phyloP scores from a whole-genome alignment of 176 grass and related monocot genomes.

The Panicum miliaceum region DNA sequence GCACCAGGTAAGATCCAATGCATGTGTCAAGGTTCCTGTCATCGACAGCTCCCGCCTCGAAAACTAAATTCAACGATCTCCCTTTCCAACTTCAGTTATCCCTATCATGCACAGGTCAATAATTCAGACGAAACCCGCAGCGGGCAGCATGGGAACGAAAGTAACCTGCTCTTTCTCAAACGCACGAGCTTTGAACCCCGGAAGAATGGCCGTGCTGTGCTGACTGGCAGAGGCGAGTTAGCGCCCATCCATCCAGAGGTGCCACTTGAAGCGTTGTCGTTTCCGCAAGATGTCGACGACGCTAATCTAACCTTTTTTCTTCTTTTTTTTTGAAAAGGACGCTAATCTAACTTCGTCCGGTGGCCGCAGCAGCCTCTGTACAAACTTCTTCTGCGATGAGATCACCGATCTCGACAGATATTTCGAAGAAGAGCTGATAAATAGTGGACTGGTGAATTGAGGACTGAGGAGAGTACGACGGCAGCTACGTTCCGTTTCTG shows the following conservation, averaged over 20 bases:
- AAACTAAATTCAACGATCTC: not conserved
- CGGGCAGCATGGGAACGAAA: not conserved
- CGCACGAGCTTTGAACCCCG: conserved; percentile 1
- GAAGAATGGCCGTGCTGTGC: not conserved
- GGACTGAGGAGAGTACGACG: not conserved
- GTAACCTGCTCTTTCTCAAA: not conserved
- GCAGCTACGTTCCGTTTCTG: not conserved
- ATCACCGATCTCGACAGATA: conserved; percentile 3
- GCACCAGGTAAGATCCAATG: not conserved
- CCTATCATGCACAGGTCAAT: not conserved
- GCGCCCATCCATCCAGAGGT: too few relatives aligned
- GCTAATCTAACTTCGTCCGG: not conserved
- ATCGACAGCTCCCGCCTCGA: not conserved
- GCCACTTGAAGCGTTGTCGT: not conserved
- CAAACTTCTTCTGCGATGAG: conserved; percentile 2
- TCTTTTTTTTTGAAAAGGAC: too few relatives aligned
- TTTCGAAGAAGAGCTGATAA: not conserved
- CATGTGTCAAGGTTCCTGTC: not conserved
- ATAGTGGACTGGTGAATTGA: not conserved
- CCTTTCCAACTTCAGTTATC: not conserved
- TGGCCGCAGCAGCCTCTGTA: not conserved
- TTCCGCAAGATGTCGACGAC: not conserved
- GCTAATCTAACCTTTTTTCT: too few relatives aligned
- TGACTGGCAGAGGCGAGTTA: not conserved
- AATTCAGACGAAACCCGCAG: not conserved